These are phyloP conservation scores for Diaporthe nobilis DNA, from an alignment of 2,329 filamentous ascomycete species.

Conservation along the genomic window DNA sequence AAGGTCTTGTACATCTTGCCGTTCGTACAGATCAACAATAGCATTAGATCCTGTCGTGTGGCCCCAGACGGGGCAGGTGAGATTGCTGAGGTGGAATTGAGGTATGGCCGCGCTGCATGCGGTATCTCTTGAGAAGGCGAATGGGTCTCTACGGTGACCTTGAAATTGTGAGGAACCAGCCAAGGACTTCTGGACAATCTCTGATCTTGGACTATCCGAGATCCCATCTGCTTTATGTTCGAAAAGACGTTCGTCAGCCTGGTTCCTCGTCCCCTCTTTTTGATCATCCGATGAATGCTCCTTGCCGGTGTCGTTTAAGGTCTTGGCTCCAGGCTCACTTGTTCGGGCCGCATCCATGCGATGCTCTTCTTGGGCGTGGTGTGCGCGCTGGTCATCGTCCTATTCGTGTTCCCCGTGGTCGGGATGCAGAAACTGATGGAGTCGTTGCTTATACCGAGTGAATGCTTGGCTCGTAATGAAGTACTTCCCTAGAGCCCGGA, in stretches of 20 bases:
- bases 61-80: neutral
- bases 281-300: neutral
- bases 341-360: neutral
- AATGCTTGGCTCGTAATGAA: neutral
- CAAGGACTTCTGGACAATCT: neutral
- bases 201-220: too few species aligned
- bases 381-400: neutral
- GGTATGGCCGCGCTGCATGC: neutral
- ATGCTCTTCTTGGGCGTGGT: neutral
- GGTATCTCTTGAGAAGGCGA: neutral
- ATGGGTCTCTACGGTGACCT: neutral
- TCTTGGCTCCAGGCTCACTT: neutral
- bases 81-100: neutral
- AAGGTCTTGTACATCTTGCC: neutral
- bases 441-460: neutral
- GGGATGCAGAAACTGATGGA: neutral
- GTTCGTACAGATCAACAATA: constrained; percentile 1
- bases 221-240: neutral
- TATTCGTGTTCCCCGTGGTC: neutral
- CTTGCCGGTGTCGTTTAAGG: neutral
- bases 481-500: neutral
- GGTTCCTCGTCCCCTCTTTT: neutral
- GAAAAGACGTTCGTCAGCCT: too few species aligned
- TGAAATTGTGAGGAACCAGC: neutral
- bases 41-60: neutral